Evolutionary conservation across 176 grass and related monocot species (phyloP).

Genomic region (Miscanthus lutarioriparius): DNA sequence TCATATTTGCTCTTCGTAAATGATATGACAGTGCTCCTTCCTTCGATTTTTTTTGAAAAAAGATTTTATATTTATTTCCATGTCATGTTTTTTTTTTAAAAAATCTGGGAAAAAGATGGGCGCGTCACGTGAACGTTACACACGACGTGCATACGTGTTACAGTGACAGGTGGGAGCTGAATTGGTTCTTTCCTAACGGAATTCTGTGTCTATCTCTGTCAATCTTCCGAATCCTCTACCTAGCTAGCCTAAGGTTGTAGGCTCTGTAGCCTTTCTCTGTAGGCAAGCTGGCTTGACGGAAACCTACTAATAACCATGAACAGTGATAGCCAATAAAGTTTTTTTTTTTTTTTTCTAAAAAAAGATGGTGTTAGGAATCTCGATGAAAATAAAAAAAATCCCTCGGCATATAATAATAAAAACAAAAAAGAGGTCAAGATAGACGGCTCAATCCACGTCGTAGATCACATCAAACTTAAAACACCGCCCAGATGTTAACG

Average conservation of each 20-base stretch:
- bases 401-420: not conserved
- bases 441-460: not conserved
- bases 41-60: not conserved
- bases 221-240: not conserved
- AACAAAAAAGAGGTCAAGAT: not conserved
- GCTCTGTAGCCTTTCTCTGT: not conserved
- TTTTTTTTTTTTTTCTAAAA: not conserved
- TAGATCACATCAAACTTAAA: not conserved
- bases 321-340: not conserved
- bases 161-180: not conserved
- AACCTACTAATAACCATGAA: not conserved
- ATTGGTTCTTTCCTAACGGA: not conserved
- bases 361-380: not conserved
- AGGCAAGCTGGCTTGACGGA: not conserved
- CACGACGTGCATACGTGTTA: not conserved
- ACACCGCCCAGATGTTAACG: not conserved
- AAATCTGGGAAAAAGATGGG: not conserved
- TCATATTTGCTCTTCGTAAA: no score
- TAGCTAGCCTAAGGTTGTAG: not conserved
- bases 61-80: not conserved
- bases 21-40: not conserved
- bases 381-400: not conserved
- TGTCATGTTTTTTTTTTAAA: not conserved
- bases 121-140: not conserved
- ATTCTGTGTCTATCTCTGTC: not conserved